Conservation (phyloP, 176 grass and related monocot genomes). For the Oropetium thomaeum region DNA sequence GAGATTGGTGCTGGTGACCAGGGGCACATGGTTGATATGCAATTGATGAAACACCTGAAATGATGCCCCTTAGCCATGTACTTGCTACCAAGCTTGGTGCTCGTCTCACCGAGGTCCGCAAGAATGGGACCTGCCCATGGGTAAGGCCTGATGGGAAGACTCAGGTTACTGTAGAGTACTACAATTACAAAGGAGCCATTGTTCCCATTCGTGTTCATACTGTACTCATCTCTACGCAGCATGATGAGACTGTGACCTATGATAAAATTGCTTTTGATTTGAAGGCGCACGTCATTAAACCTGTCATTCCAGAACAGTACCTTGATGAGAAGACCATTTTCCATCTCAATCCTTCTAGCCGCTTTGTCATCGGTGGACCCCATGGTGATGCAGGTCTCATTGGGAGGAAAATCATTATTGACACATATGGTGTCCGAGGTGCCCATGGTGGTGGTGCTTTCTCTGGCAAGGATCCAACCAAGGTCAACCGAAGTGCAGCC, state of each 20-base stretch:
- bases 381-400: slow-evolving; percentile 57
- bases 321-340: slow-evolving; percentile 63
- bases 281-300: slow-evolving; percentile 57
- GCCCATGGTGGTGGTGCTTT: slow-evolving; percentile 52
- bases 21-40: slow-evolving; percentile 64
- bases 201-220: slow-evolving; percentile 54
- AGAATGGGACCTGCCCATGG: slow-evolving; percentile 55
- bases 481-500: slow-evolving; percentile 52
- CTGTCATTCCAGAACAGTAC: slow-evolving; percentile 50
- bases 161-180: slow-evolving; percentile 61
- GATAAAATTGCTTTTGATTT: slow-evolving; percentile 45
- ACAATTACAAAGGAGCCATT: slow-evolving; percentile 46
- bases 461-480: slow-evolving; percentile 59
- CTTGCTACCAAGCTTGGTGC: slow-evolving; percentile 66
- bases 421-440: slow-evolving; percentile 56
- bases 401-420: slow-evolving; percentile 53
- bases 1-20: slow-evolving; percentile 61
- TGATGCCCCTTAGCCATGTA: slow-evolving; percentile 64
- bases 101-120: slow-evolving; percentile 57
- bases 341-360: slow-evolving; percentile 54
- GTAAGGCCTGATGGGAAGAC: slow-evolving; percentile 66
- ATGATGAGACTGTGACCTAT: slow-evolving; percentile 53
- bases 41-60: slow-evolving; percentile 48
- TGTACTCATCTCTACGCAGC: slow-evolving; percentile 59
- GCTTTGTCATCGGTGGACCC: slow-evolving; percentile 52